Evolutionary conservation across 2,329 filamentous ascomycete species (phyloP), one percentile per base, ranked within the genome.

Genomic region (Teratosphaeria nubilosa): DNA sequence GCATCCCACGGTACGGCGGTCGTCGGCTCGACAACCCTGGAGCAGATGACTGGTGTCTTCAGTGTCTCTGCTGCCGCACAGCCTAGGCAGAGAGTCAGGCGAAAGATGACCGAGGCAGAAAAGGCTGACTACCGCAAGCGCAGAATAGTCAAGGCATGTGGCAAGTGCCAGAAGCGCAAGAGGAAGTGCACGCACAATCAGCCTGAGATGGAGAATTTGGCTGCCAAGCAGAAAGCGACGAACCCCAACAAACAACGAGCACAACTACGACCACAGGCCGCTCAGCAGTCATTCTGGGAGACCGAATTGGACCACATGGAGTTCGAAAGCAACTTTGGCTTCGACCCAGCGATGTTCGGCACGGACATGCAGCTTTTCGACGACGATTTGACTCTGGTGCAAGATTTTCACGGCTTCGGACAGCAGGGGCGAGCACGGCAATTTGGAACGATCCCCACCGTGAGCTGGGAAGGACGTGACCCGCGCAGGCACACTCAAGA

Each of bases 101-200:
- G 71, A 24, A 73, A 72, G 63, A 73, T 73, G 71, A 73, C 71
- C 55, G 70, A 71, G 51, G 66, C 69, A 2, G 71, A 73, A 59
- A 72, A 72, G 64, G 61, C 65, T 53, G 71, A 73, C 63, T 73
- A 73, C 63, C 69, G 70, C 30, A 72, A 72, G 58, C 69, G 70
- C 31, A 62, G 71, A 41, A 70, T 71, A 20, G 70, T 70, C 13
- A 72, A 72, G 58, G 71, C 71, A 9, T 73, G 71, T 62, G 69
- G 71, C 11, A 68, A 69, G 60, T 73, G 71, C 61, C 65, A 67
- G 27, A 67, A 69, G 61, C 65, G 71, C 5, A 73, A 73, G 63
- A 65, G 70, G 34, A 72, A 72, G 62, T 71, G 69, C 58, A 60
- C 62, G 27, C 69, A 71, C 59, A 69, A 69, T 58, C 66, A 71